These are phyloP conservation scores for Chlamydomonas asymmetrica DNA, from an alignment of 139 green algal genomes.

Conservation along the genomic window DNA sequence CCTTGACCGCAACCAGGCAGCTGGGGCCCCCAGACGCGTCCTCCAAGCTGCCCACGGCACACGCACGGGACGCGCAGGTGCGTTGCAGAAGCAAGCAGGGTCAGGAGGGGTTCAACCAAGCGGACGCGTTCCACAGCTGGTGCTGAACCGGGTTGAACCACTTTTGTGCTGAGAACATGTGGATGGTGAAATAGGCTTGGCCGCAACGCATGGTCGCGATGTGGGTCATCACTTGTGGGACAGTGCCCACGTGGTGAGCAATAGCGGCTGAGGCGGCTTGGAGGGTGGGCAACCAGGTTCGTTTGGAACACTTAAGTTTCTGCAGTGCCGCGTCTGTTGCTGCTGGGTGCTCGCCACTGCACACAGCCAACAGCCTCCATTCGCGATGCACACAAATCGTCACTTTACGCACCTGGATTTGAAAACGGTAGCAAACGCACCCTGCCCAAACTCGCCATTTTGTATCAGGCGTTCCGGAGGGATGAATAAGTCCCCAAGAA, in stretches of 20 bases:
- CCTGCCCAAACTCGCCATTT: conserved; percentile 51
- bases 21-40: conserved; percentile 2
- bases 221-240: too few species aligned
- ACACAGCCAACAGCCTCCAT: neutral
- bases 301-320: neutral
- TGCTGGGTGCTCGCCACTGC: neutral
- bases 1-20: conserved; percentile 63
- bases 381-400: neutral
- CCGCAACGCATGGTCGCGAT: neutral
- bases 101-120: neutral
- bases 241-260: too few species aligned
- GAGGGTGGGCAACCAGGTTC: neutral
- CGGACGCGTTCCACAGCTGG: neutral
- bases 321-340: too few species aligned
- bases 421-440: conserved; percentile 62
- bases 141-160: neutral
- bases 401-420: conserved; percentile 13
- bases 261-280: too few species aligned
- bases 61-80: neutral
- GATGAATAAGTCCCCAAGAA: conserved; percentile 57
- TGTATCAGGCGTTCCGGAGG: conserved; percentile 21
- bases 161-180: neutral
- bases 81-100: neutral
- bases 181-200: neutral
- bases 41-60: conserved; percentile 24